Evolutionary conservation across 2,329 filamentous ascomycete species (phyloP).

Genomic region (Cordyceps pruinosa): DNA sequence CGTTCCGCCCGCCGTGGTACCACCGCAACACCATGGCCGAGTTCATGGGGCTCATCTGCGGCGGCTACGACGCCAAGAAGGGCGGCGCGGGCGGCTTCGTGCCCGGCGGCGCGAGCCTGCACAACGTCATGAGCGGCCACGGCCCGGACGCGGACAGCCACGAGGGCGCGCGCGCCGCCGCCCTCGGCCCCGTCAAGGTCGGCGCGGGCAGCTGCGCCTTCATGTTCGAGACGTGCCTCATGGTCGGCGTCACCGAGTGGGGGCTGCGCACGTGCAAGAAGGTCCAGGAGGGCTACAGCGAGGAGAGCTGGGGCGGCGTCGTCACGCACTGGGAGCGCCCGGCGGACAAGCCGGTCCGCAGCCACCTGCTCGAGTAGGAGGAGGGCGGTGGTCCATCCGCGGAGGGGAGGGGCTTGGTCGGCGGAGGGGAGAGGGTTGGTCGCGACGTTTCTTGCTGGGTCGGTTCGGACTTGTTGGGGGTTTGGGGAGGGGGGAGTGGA

Average conservation of each 20-base stretch:
- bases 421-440: no score
- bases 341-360: conserved; percentile 24
- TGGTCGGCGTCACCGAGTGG: conserved; percentile 68
- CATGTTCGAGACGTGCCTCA: conserved; percentile 63
- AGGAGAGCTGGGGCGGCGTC: conserved; percentile 71
- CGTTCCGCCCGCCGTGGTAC: conserved; percentile 67
- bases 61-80: conserved; percentile 56
- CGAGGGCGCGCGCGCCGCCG: conserved; percentile 48
- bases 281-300: conserved; percentile 62
- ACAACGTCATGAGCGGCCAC: conserved; percentile 66
- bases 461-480: no score
- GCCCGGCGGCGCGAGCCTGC: conserved; percentile 53
- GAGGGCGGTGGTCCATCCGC: background rate
- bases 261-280: conserved; percentile 53
- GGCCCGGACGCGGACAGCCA: conserved; percentile 53
- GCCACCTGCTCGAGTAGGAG: conserved; percentile 17
- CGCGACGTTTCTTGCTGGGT: no score
- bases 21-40: conserved; percentile 63
- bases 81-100: conserved; percentile 47
- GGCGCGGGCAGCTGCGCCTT: conserved; percentile 57
- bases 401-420: no score
- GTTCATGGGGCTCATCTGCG: conserved; percentile 55
- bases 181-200: conserved; percentile 50
- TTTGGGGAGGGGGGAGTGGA: background rate
- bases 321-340: conserved; percentile 54